Base-by-base conservation (phyloP, 225 moss, liverwort and hornwort species). In the Lunularia cruciata region DNA sequence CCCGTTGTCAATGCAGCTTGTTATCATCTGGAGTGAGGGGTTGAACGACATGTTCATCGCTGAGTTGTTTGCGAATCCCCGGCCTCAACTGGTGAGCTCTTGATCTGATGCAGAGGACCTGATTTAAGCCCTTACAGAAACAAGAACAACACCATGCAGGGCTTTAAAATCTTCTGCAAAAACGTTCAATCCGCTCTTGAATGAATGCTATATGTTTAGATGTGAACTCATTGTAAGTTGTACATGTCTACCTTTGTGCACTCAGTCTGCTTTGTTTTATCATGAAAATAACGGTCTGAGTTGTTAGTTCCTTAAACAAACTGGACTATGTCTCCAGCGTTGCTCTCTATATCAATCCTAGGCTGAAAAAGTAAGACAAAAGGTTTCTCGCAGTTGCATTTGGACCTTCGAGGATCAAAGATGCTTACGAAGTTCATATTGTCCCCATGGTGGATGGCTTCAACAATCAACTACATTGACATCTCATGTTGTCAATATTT, bases 11-110 rank as follows among this genome's bases (percentile, higher is more conserved):
- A 6, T 81, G 73, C 84, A 95, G 95, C 83, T 95, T 25, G 84
- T 81, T 46, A 95, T 95, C 67, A 90, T 90, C 80, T 95, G 95
- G 95, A 95, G 95, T 71, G 77, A 84, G 61, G 90, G 90, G 25
- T 72, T 95, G 57, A 78, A 77, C 6, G 84, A 92, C 69, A 72
- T 67, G 5, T 95, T 92, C 48, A 72, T 90, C 64, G 68, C 3
- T 9, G 95, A 95, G 71, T 64, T 92, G 22, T 90, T 90, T 55
- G 68, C 55, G 4, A 30, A 80, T 58, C 88, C 88, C 36, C 73
- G 92, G 32, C 90, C 88, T 39, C 84, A 83, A 64, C 72, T 95
- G 85, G 92, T 92, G 65, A 85, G 92, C 79, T 26, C 19, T 28
- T n/a, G n/a, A n/a, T n/a, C n/a, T n/a, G n/a, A n/a, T n/a, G n/a